A percentile compares a stretch with the other conserved stretches of the same genome.
Evolutionary conservation across 495 filamentous ascomycete species (phyloP).

Genomic region (Sordaria brevicollis): DNA sequence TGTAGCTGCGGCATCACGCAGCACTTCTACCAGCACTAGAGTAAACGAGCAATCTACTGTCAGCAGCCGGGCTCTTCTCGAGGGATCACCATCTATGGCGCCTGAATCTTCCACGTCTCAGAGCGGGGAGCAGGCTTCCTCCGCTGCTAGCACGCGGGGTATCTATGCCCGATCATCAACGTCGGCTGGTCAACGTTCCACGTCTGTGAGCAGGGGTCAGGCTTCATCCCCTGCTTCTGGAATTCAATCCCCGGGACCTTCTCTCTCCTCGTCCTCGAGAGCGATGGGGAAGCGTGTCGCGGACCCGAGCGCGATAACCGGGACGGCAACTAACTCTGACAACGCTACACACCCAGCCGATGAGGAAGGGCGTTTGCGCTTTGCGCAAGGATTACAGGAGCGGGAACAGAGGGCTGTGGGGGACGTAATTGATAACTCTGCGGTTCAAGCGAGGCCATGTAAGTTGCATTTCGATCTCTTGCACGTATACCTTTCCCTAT

Average conservation of each 20-base stretch:
- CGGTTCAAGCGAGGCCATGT: too few relatives aligned
- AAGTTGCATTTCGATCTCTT: too few relatives aligned
- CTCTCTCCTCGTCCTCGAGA: background rate
- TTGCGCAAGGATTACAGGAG: too few relatives aligned
- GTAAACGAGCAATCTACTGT: background rate
- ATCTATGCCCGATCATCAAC: too few relatives aligned
- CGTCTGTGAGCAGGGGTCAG: too few relatives aligned
- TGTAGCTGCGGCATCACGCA: background rate
- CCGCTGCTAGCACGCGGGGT: too few relatives aligned
- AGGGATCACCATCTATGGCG: background rate
- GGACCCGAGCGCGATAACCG: background rate
- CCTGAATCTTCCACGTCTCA: background rate
- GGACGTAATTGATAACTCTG: too few relatives aligned
- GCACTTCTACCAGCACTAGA: background rate
- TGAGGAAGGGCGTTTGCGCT: background rate
- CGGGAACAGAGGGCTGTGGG: too few relatives aligned
- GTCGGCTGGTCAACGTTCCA: too few relatives aligned
- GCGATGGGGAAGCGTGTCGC: background rate
- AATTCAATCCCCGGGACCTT: background rate
- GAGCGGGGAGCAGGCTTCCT: background rate
- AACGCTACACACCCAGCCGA: background rate
- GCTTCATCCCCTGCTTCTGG: background rate
- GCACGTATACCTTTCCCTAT: too few relatives aligned
- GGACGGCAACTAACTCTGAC: background rate
- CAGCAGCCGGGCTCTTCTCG: background rate